These are phyloP conservation scores for Voacanga thouarsii DNA, from an alignment of 257 asterid genomes.

Conservation along the genomic window DNA sequence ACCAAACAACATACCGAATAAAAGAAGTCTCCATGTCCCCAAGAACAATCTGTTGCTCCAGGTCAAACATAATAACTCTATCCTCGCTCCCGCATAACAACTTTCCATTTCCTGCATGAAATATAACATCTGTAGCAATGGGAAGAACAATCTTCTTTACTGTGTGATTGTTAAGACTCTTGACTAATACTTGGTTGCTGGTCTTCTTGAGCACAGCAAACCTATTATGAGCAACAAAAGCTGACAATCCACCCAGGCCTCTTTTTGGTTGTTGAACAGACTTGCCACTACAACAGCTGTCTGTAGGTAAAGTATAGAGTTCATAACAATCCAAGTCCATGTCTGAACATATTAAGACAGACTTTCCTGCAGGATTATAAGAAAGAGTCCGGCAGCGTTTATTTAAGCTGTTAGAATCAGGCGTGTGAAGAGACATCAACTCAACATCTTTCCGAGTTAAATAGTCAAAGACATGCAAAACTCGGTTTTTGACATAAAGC, in stretches of 20 bases:
- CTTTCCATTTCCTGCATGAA: constrained; percentile 91
- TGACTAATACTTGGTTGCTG: constrained; percentile 67
- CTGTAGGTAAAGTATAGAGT: constrained; percentile 71
- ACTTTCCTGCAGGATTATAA: constrained; percentile 86
- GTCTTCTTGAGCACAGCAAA: constrained; percentile 90
- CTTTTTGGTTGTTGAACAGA: constrained; percentile 74
- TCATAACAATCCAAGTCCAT: constrained; percentile 87
- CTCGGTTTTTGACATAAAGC: constrained; percentile 77
- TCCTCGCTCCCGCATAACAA: constrained; percentile 93
- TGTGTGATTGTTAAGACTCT: constrained; percentile 66
- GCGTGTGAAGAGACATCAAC: constrained; percentile 70
- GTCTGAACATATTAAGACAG: constrained; percentile 75
- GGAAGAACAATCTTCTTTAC: constrained; percentile 70
- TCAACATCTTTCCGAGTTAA: constrained; percentile 82
- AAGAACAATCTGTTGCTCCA: constrained; percentile 70
- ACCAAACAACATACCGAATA: constrained; percentile 87
- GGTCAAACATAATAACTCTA: constrained; percentile 78
- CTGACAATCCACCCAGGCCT: constrained; percentile 81
- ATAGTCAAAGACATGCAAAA: constrained; percentile 70
- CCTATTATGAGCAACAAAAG: constrained; percentile 80
- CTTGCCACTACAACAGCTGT: constrained; percentile 70
- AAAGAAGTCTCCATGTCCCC: constrained; percentile 85
- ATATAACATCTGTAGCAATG: constrained; percentile 74
- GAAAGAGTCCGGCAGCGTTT: constrained; percentile 75
- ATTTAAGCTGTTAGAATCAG: constrained; percentile 72